Conservation (phyloP, 108 stramenopile genomes). For the Poteriospumella lacustris region DNA sequence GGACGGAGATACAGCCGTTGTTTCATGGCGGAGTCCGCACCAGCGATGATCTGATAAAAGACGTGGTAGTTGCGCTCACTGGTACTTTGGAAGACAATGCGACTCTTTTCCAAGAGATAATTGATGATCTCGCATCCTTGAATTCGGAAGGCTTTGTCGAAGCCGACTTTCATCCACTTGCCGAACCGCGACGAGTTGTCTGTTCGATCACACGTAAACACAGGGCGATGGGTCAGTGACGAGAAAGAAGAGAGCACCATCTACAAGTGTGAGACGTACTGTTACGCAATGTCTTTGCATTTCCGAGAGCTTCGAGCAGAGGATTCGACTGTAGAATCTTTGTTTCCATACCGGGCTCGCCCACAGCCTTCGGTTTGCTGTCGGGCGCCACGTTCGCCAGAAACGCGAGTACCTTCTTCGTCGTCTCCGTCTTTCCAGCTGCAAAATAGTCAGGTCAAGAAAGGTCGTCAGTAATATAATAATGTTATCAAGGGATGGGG, state of each 20-base stretch:
- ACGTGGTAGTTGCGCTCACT: slow-evolving; percentile 44
- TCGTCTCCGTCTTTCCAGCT: slow-evolving; percentile 30
- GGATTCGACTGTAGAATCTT: slow-evolving; percentile 43
- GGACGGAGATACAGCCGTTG: neutral
- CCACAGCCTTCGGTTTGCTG: slow-evolving; percentile 1
- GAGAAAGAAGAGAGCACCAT: neutral
- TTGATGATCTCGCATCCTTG: slow-evolving; percentile 32
- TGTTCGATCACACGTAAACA: neutral
- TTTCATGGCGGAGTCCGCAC: neutral
- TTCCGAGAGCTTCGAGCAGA: slow-evolving; percentile 41
- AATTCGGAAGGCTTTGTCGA: neutral
- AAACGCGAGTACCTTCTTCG: slow-evolving; percentile 19
- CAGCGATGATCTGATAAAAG: slow-evolving; percentile 39
- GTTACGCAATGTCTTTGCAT: slow-evolving; percentile 38
- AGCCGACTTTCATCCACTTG: slow-evolving; percentile 31
- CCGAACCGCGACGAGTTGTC: slow-evolving; percentile 34
- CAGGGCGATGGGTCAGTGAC: neutral
- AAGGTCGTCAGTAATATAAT: neutral
- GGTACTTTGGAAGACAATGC: slow-evolving; percentile 31
- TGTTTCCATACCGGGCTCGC: slow-evolving; percentile 22
- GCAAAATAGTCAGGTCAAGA: neutral
- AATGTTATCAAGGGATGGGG: neutral
- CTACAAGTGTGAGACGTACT: slow-evolving; percentile 3
- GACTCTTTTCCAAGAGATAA: slow-evolving; percentile 39
- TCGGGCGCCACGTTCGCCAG: slow-evolving; percentile 23